A percentile compares a stretch with the other conserved stretches of the same genome.
Evolutionary conservation across 2,329 filamentous ascomycete genomes (phyloP).

Genomic region (Talaromyces sp.): DNA sequence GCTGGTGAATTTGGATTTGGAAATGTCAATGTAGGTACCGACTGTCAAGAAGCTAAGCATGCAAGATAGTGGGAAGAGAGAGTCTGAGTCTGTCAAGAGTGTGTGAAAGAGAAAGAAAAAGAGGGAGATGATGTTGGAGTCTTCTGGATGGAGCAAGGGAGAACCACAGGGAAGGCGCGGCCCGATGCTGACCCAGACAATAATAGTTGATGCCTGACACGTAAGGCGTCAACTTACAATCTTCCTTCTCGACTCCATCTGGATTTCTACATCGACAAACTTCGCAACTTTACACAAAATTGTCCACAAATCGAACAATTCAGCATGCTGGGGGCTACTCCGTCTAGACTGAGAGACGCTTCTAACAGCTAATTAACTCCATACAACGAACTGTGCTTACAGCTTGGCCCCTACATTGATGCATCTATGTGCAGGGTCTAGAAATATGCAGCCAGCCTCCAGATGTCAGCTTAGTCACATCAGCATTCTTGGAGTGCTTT

Average conservation of each 20-base stretch:
- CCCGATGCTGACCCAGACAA: constrained; percentile 19
- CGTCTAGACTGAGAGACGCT: too few species aligned
- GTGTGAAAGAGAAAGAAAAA: not conserved
- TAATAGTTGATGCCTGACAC: not conserved
- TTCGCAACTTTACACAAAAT: not conserved
- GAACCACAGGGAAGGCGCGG: constrained; percentile 14
- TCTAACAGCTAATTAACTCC: not conserved
- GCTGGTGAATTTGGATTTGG: not conserved
- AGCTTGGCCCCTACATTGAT: not conserved
- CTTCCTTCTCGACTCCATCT: not conserved
- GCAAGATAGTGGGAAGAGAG: not conserved
- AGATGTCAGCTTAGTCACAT: not conserved
- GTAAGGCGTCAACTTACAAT: not conserved
- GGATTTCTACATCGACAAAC: not conserved
- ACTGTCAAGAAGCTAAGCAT: not conserved
- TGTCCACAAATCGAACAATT: not conserved
- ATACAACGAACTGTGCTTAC: not conserved
- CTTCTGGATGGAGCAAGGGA: constrained; percentile 12
- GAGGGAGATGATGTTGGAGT: not conserved
- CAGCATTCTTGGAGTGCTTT: not conserved
- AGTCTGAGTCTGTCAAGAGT: not conserved
- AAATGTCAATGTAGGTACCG: constrained; percentile 12
- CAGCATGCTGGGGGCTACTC: not conserved
- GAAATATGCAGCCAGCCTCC: not conserved
- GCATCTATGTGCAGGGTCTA: not conserved